Conservation (phyloP, 2,329 filamentous ascomycete species). For the Ophiostoma quercus region DNA sequence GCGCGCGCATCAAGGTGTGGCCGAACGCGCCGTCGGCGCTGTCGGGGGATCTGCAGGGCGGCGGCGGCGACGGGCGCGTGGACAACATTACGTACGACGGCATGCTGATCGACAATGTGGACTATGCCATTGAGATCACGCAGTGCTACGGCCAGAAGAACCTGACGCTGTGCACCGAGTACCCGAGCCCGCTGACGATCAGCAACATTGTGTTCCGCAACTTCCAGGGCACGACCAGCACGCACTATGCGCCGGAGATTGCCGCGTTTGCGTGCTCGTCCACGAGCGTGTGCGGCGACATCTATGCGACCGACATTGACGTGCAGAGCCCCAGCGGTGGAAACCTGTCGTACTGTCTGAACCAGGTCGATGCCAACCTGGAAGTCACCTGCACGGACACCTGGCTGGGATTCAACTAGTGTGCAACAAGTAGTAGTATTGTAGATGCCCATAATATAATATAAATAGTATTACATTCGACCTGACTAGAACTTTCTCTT, state of each 20-base stretch:
- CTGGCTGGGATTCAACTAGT: conserved; percentile 24
- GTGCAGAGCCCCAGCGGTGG: conserved; percentile 30
- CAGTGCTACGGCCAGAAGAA: conserved; percentile 49
- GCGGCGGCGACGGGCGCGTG: conserved; percentile 55
- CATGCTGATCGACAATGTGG: conserved; percentile 53
- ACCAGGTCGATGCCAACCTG: conserved; percentile 28
- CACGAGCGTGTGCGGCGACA: conserved; percentile 28
- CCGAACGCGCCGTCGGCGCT: conserved; percentile 30
- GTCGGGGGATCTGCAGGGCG: conserved; percentile 50
- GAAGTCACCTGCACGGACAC: conserved; percentile 28
- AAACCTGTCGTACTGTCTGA: conserved; percentile 30
- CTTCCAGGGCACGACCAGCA: conserved; percentile 44
- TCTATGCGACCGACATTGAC: conserved; percentile 29
- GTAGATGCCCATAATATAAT: conserved; percentile 6
- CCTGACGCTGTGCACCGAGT: conserved; percentile 54
- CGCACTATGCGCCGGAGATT: conserved; percentile 30
- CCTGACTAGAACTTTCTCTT: conserved; percentile 48
- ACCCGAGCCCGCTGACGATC: conserved; percentile 50
- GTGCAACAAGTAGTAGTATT: not conserved
- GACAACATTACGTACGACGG: conserved; percentile 57
- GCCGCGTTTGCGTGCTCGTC: conserved; percentile 31
- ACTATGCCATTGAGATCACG: conserved; percentile 56
- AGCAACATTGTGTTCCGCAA: conserved; percentile 49
- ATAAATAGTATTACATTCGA: not conserved
- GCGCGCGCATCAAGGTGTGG: conserved; percentile 60